Conservation (phyloP, 1,139 yeast genomes). For the Debaryomyces coudertii region DNA sequence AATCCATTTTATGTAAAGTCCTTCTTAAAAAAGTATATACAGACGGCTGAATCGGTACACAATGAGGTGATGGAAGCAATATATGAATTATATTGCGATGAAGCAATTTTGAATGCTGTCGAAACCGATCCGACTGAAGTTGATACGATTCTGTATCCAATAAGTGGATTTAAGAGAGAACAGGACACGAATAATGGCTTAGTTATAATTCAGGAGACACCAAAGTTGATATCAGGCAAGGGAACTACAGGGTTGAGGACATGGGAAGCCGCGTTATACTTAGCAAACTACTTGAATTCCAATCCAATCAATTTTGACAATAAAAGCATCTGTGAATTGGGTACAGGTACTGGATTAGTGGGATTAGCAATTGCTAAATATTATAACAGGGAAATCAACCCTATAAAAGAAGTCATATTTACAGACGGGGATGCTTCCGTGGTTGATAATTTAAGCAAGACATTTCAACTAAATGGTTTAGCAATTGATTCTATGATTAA, state of each 20-base stretch:
- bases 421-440: slow-evolving; percentile 80
- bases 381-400: slow-evolving; percentile 19
- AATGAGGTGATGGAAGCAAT: slow-evolving; percentile 44
- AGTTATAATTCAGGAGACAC: slow-evolving; percentile 60
- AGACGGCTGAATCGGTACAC: slow-evolving; percentile 31
- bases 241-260: slow-evolving; percentile 91
- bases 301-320: slow-evolving; percentile 15
- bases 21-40: slow-evolving; percentile 46
- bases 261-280: slow-evolving; percentile 90
- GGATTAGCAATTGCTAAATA: slow-evolving; percentile 55
- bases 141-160: slow-evolving; percentile 52
- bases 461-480: slow-evolving; percentile 50
- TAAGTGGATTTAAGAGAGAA: slow-evolving; percentile 27
- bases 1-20: slow-evolving; percentile 56
- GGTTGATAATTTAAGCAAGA: slow-evolving; percentile 53
- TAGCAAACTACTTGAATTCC: slow-evolving; percentile 50
- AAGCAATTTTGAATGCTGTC: slow-evolving; percentile 37
- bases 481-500: slow-evolving; percentile 13
- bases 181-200: slow-evolving; percentile 19
- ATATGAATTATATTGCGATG: slow-evolving; percentile 54
- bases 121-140: slow-evolving; percentile 47
- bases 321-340: slow-evolving; percentile 64
- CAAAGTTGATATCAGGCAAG: slow-evolving; percentile 63
- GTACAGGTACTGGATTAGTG: slow-evolving; percentile 91
- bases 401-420: slow-evolving; percentile 41